Evolutionary conservation across 169 alveolate species (phyloP).

Genomic region (Cardiosporidium cionae): DNA sequence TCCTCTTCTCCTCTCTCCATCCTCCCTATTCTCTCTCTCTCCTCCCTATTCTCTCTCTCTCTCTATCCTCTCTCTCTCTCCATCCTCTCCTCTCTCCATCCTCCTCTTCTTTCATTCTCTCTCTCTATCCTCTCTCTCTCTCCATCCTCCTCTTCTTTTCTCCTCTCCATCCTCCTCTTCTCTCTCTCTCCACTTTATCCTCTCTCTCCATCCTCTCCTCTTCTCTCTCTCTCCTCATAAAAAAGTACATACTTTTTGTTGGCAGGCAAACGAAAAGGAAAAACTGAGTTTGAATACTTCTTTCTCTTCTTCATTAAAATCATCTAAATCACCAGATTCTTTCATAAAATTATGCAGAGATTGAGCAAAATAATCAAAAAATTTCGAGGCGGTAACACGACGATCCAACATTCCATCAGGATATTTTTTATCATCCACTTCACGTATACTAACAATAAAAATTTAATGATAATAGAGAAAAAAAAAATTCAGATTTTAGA

Average conservation of each 20-base stretch:
- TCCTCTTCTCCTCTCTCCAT: too few relatives aligned
- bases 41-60: constrained; percentile 41
- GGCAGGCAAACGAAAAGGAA: constrained; percentile 70
- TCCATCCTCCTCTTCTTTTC: neutral
- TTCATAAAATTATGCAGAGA: constrained; percentile 46
- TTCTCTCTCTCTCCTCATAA: neutral
- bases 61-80: neutral
- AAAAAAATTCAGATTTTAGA: neutral
- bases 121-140: neutral
- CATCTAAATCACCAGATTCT: constrained; percentile 44
- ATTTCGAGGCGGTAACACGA: constrained; percentile 61
- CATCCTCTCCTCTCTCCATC: neutral
- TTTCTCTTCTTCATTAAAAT: constrained; percentile 17
- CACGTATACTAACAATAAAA: neutral
- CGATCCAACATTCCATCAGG: constrained; percentile 60
- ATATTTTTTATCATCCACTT: neutral
- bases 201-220: neutral
- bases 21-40: too few relatives aligned
- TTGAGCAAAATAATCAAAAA: constrained; percentile 64
- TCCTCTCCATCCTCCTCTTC: neutral
- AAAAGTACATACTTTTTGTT: neutral
- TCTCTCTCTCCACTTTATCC: neutral
- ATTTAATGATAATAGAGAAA: neutral
- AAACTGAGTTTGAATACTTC: constrained; percentile 52
- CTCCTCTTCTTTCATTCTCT: neutral